Percentiles rank a stretch among this genome's conserved stretches.
Conservation (phyloP, 495 filamentous ascomycete species). For the Penicillium lagena region DNA sequence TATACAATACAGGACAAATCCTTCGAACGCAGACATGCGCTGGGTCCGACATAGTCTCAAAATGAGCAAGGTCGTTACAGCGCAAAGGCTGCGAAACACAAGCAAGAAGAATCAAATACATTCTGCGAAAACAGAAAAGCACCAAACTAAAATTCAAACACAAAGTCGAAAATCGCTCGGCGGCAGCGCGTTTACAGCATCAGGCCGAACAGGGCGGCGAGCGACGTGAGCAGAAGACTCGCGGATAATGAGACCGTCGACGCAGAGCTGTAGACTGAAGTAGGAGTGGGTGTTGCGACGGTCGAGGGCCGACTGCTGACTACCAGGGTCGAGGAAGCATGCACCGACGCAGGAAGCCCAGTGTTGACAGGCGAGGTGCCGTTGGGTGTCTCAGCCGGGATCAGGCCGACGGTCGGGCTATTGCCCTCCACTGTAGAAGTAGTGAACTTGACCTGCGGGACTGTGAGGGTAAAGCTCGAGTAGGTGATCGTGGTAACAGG, state of each 20-base stretch:
- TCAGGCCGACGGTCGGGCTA: conserved; percentile 38
- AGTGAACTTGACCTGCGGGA: conserved; percentile 70
- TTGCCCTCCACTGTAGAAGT: conserved; percentile 42
- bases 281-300: background rate
- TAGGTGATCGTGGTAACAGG: conserved; percentile 59
- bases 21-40: too few species aligned
- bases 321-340: conserved; percentile 9
- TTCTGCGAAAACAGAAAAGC: background rate
- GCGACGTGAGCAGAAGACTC: conserved; percentile 11
- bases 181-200: conserved; percentile 7
- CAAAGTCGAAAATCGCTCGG: too few species aligned
- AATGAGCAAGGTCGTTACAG: background rate
- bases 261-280: conserved; percentile 12
- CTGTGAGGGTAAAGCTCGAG: conserved; percentile 57
- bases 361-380: conserved; percentile 13
- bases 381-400: conserved; percentile 12
- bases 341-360: conserved; percentile 10
- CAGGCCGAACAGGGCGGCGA: conserved; percentile 12
- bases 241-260: conserved; percentile 9
- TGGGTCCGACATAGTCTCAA: too few species aligned
- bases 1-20: background rate
- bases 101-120: background rate
- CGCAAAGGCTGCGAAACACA: background rate
- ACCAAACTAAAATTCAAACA: too few species aligned
- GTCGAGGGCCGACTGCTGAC: background rate